Base-by-base conservation (phyloP, 805 yeast genomes). In the Yarrowia deformans region DNA sequence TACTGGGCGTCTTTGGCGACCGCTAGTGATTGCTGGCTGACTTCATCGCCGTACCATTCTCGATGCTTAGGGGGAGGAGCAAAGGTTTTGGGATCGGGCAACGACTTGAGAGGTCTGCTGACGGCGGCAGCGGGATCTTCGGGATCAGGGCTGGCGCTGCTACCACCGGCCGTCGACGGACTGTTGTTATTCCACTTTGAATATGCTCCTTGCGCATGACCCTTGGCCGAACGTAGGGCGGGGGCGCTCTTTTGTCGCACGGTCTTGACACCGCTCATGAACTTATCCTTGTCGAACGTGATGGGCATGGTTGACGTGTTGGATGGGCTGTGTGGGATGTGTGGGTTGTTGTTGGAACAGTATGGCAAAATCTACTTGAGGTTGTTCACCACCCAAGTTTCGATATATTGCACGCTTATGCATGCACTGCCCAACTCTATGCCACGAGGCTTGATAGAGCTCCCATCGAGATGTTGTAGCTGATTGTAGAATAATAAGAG, bases 1-100 rank as follows among this genome's bases (percentile, higher is more conserved):
- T 69, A 73, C 23, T 35, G 71, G 8, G 69, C 72, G 58, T 69
- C 69, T 49, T 52, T 48, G 8, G 67, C 52, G 2, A 29, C 69
- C 1, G 55, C 68, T 8, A 63, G 45, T 8, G 56, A 48, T 45
- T 54, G 58, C 43, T 68, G 54, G 34, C 61, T 19, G 42, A 69
- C 63, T 23, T 72, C 77, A 6, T 69, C 79, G 16, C 74, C 73
- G 12, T 79, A 76, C 19, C 76, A 75, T 16, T 78, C 82, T 35
- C 75, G 77, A 45, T 85, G 78, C 64, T 74, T 77, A 0, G 88
- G 88, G 1, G 86, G 86, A 12, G 82, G 78, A 3, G 85, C 84
- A 67, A 82, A 77, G 10, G 80, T 66, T 13, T 70, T 72, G 23
- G 83, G 78, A 66, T 80, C 79, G 42, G 70, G 75, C 56, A 78